Base-by-base conservation (phyloP, 495 filamentous ascomycete species). In the Aspergillus indologenus region DNA sequence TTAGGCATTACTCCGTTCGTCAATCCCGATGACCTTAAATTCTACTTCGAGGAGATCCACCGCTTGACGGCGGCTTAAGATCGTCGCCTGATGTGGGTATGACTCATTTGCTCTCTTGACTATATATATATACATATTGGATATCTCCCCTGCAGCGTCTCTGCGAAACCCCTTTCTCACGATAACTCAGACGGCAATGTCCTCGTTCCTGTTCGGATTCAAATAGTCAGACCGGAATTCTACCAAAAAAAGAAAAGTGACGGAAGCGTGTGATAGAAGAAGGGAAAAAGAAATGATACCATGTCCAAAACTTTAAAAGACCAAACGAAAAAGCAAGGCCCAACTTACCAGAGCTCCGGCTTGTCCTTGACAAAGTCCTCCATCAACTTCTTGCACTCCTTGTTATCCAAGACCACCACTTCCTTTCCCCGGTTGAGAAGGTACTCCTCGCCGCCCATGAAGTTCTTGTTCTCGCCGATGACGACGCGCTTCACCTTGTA, bases 1-100 rank as follows among this genome's bases (percentile, higher is more conserved):
- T 29, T 52, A 91, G 89, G 90, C 61, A 90, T 98, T 55, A 98
- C 95, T 19, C 94, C 95, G 2, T 87, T 90, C 57, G 94, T 98
- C 23, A 86, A 96, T 60, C 94, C 94, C 2, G 91, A 97, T 43
- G 85, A 96, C 70, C 77, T 98, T 56, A 90, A 82, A 67, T 95
- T 93, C 77, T 98, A 87, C 81, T 95, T 98, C 61, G 78, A 95
- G 71, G 95, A 98, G 73, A 85, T 97, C 56, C 90, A 95, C 68
- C 88, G 90, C 54, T 60, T 78, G 50, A 73, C 74, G 19, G 62
- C 64, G 54, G 69, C 55, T 11, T 68, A 57, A 65, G 45, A 9
- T 40, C 29, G 26, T 58, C 31, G 29, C 46, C 15, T 34, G 34
- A 48, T 29, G 43, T 58, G 47, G 60, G 26, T 59, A 61, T 59